Evolutionary conservation across 2,329 filamentous ascomycete genomes (phyloP), one percentile per base, ranked within the genome.

Genomic region (Penicillium sp.): DNA sequence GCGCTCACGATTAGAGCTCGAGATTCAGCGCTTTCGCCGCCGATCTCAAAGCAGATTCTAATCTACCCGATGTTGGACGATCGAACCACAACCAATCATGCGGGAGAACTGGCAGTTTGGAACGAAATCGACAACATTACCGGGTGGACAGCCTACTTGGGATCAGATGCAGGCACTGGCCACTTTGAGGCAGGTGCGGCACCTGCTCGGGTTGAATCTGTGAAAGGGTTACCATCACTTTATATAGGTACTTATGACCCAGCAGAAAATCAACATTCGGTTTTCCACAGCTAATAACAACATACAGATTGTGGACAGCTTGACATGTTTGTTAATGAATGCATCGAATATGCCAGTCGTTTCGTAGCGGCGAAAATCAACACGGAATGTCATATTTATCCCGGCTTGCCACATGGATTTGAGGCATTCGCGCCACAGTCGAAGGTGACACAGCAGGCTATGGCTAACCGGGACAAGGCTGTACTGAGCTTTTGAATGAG

Each of bases 1-100:
- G 79, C 76, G 4, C 72, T 80, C 57, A 75, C 79, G 1, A 67
- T 85, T 24, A 77, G 83, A 73, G 64, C 64, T 3, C 64, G 71
- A n/a, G 73, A 76, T 57, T 60, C 60, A n/a, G 62, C 58, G 21
- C 59, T 67, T 1, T 23, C n/a, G 1, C 69, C 70, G 1, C 63
- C 63, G n/a, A 53, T 77, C 3, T 65, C 68, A 8, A 73, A 70
- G 21, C 69, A 74, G 33, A 67, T 74, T 16, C 64, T 77, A 1
- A 59, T 74, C 15, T 74, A 69, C 45, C 72, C 74, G 8, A 75
- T 76, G 74, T 59, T 77, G n/a, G 73, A 77, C 52, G 72, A 76
- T 53, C 65, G 74, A 9, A 58, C 45, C 1, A 44, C 28, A 6
- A 44, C 42, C 9, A 51, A 57, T 6, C 47, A 50, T 29, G 56